Percentiles rank a stretch among this genome's conserved stretches.
Conservation (phyloP, 2,329 filamentous ascomycete genomes). For the Botrytis aclada region DNA sequence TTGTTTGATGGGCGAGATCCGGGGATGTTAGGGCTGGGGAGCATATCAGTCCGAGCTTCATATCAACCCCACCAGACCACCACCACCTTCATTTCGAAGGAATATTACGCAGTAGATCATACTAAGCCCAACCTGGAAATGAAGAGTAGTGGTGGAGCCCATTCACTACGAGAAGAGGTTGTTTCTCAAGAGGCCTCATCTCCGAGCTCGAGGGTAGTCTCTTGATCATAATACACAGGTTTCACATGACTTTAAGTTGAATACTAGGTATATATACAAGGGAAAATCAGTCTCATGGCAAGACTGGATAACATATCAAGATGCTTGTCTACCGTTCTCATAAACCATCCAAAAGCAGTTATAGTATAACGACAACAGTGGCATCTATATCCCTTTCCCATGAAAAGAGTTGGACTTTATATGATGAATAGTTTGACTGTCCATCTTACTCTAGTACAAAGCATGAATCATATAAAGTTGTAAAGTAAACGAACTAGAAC, state of each 20-base stretch:
- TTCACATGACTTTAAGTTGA: not conserved
- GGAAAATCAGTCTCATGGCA: not conserved
- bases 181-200: not conserved
- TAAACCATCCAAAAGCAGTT: not conserved
- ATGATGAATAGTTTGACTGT: not conserved
- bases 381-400: too few relatives aligned
- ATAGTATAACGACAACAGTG: not conserved
- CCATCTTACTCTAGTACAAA: not conserved
- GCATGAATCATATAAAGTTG: not conserved
- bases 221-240: too few relatives aligned
- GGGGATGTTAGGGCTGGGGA: not conserved
- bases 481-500: not conserved
- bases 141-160: not conserved
- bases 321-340: not conserved
- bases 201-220: not conserved
- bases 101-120: not conserved
- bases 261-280: not conserved
- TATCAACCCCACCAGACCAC: not conserved
- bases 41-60: not conserved
- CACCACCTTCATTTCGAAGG: not conserved
- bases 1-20: not conserved
- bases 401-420: not conserved
- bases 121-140: not conserved
- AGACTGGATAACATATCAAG: not conserved
- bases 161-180: not conserved